Conservation (phyloP, 2,329 filamentous ascomycete genomes). For the Didymellaceae sp. region DNA sequence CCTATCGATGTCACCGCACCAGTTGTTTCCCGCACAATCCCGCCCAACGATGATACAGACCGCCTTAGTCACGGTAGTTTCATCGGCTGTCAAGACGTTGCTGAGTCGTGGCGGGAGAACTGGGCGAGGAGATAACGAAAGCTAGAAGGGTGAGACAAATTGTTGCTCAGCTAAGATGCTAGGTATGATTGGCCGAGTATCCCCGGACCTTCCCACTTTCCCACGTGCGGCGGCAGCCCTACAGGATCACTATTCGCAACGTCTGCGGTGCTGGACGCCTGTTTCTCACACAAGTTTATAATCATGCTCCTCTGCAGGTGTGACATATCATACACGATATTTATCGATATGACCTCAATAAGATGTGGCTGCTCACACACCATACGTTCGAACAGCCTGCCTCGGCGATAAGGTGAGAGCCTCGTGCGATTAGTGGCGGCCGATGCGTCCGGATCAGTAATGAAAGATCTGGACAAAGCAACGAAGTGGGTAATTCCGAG, state of each 20-base stretch:
- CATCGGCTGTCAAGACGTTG: too few species aligned
- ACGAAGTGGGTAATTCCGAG: slow-evolving; percentile 18
- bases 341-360: too few species aligned
- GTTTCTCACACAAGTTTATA: neutral
- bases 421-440: slow-evolving; percentile 24
- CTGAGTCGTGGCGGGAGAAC: too few species aligned
- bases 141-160: neutral
- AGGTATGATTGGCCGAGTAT: slow-evolving; percentile 16
- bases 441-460: slow-evolving; percentile 17
- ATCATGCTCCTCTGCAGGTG: neutral
- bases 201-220: slow-evolving; percentile 6
- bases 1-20: neutral
- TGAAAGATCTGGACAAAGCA: slow-evolving; percentile 15
- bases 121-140: neutral
- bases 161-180: neutral
- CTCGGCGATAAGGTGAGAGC: slow-evolving; percentile 3
- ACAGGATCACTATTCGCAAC: neutral
- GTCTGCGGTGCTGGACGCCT: too few species aligned
- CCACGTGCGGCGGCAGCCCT: slow-evolving; percentile 7
- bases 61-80: too few species aligned
- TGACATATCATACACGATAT: too few species aligned
- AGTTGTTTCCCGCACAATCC: too few species aligned
- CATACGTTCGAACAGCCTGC: too few species aligned
- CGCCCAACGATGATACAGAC: too few species aligned
- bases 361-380: neutral